Evolutionary conservation across 305 asterid genomes (phyloP).

Genomic region (Solanum hybrid): DNA sequence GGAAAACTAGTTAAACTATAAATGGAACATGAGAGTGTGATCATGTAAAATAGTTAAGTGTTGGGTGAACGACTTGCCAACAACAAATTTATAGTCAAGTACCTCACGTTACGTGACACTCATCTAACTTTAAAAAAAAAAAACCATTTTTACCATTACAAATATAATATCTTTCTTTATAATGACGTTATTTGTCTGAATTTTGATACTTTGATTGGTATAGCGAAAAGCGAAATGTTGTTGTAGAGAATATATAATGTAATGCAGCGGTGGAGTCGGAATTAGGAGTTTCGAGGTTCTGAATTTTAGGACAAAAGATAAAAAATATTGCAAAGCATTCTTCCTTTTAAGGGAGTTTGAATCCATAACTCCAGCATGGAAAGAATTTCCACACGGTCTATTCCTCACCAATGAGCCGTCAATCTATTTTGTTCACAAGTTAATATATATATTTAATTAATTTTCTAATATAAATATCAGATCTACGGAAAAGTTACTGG

Average conservation of each 20-base stretch:
- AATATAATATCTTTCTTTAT: background rate
- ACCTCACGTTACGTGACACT: slow-evolving; percentile 31
- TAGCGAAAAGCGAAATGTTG: background rate
- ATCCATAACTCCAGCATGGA: background rate
- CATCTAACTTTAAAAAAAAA: background rate
- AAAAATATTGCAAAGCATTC: background rate
- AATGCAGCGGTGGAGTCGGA: background rate
- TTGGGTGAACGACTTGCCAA: slow-evolving; percentile 78
- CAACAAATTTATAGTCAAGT: slow-evolving; percentile 37
- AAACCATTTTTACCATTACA: background rate
- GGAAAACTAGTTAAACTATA: slow-evolving; percentile 13
- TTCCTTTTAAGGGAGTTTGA: background rate
- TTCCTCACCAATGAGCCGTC: background rate
- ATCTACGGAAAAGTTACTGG: too few relatives aligned
- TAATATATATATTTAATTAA: too few relatives aligned
- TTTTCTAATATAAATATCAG: too few relatives aligned
- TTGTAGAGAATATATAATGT: background rate
- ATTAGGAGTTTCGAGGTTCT: background rate
- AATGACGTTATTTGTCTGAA: background rate
- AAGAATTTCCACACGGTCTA: background rate
- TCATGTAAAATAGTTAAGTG: slow-evolving; percentile 39
- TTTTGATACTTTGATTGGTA: background rate
- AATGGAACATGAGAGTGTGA: slow-evolving; percentile 39
- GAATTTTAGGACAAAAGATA: background rate
- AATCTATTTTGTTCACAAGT: background rate